phyloP scores from a whole-genome alignment of 2,329 filamentous ascomycete genomes.

The Aphanoascus verrucosus region DNA sequence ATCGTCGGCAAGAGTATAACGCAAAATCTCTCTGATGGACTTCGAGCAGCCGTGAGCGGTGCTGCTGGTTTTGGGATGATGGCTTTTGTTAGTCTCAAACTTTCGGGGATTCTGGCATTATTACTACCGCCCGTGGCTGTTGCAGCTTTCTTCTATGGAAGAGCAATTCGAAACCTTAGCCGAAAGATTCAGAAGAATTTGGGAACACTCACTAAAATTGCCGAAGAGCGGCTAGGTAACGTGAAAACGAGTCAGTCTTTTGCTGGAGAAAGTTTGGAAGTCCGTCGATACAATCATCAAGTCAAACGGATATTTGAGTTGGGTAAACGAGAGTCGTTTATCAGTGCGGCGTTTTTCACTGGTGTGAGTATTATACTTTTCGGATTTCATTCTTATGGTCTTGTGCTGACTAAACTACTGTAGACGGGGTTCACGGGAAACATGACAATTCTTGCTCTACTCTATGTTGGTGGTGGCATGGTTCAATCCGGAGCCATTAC shows the following conservation, averaged over 20 bases:
- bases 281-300: slow-evolving; percentile 82
- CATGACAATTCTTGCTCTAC: slow-evolving; percentile 83
- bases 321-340: slow-evolving; percentile 73
- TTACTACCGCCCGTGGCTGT: slow-evolving; percentile 87
- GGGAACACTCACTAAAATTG: slow-evolving; percentile 88
- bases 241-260: slow-evolving; percentile 96
- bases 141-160: slow-evolving; percentile 82
- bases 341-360: slow-evolving; percentile 83
- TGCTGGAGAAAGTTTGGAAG: slow-evolving; percentile 82
- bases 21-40: slow-evolving; percentile 92
- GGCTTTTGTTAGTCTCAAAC: slow-evolving; percentile 86
- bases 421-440: slow-evolving; percentile 87
- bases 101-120: slow-evolving; percentile 74
- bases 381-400: not conserved
- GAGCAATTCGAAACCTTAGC: slow-evolving; percentile 78
- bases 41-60: slow-evolving; percentile 81
- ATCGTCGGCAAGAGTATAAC: slow-evolving; percentile 98
- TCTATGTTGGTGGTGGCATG: slow-evolving; percentile 83
- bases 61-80: slow-evolving; percentile 82
- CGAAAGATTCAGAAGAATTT: slow-evolving; percentile 89
- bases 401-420: slow-evolving; percentile 21
- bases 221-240: slow-evolving; percentile 93
- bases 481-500: slow-evolving; percentile 78
- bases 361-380: slow-evolving; percentile 31
- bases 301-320: slow-evolving; percentile 84